phyloP scores from a whole-genome alignment of 192 early-diverging fungal species.

The Mortierella alpina region DNA sequence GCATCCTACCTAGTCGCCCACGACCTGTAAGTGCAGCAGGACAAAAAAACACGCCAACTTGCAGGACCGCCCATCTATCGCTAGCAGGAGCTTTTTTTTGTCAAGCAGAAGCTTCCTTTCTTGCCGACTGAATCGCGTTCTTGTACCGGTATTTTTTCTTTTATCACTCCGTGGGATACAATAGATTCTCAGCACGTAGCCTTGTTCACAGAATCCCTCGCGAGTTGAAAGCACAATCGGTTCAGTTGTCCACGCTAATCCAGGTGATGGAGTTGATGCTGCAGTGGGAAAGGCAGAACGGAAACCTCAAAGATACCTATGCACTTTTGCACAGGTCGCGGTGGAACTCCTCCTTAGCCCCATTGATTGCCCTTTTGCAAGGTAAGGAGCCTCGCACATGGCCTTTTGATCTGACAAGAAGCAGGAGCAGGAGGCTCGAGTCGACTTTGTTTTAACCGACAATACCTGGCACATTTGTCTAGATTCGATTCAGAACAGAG shows the following conservation, averaged over 20 bases:
- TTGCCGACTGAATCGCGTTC: neutral
- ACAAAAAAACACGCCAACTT: neutral
- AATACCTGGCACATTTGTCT: neutral
- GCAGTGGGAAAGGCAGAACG: slow-evolving; percentile 49
- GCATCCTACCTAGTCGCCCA: slow-evolving; percentile 38
- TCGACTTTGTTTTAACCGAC: neutral
- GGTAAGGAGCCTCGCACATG: slow-evolving; percentile 2
- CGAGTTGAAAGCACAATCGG: slow-evolving; percentile 27
- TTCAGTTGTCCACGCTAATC: slow-evolving; percentile 30
- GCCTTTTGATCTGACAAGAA: neutral
- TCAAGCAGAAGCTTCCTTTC: neutral
- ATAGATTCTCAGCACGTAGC: slow-evolving; percentile 37
- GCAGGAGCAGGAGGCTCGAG: neutral
- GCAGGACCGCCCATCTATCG: neutral
- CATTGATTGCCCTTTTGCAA: slow-evolving; percentile 40
- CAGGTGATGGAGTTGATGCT: slow-evolving; percentile 33
- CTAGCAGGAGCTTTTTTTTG: neutral
- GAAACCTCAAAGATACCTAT: slow-evolving; percentile 44
- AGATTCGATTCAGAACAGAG: slow-evolving; percentile 51
- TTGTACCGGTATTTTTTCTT: neutral
- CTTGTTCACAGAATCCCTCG: slow-evolving; percentile 31
- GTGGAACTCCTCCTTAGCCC: slow-evolving; percentile 37
- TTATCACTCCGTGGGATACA: neutral
- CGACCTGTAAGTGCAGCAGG: slow-evolving; percentile 36
- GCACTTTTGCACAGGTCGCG: slow-evolving; percentile 36